phyloP scores from a whole-genome alignment of 768 basidiomycete genomes.

The Leccinum disarticulatum region DNA sequence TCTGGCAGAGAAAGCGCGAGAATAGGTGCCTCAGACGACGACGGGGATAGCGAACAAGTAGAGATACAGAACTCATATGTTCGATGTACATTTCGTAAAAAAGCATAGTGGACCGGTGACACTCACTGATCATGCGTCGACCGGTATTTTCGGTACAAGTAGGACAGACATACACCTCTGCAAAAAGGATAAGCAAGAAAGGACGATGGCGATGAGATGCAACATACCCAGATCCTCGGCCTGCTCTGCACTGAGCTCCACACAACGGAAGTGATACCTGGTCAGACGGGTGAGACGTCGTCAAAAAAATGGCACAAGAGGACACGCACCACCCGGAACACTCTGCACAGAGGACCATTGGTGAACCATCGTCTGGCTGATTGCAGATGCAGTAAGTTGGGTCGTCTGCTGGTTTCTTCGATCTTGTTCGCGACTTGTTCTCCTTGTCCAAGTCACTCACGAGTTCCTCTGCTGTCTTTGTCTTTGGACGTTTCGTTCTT shows the following conservation, averaged over 20 bases:
- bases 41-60: conserved; percentile 35
- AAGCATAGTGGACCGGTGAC: conserved; percentile 35
- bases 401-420: conserved; percentile 25
- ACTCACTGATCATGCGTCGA: conserved; percentile 77
- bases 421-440: conserved; percentile 27
- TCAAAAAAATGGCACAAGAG: not conserved
- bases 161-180: conserved; percentile 62
- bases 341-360: conserved; percentile 74
- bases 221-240: conserved; percentile 80
- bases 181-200: conserved; percentile 16
- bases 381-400: conserved; percentile 57
- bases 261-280: conserved; percentile 87
- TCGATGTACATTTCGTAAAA: conserved; percentile 35
- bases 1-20: conserved; percentile 34
- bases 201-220: conserved; percentile 1
- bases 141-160: conserved; percentile 61
- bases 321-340: conserved; percentile 68
- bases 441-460: conserved; percentile 33
- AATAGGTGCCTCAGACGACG: conserved; percentile 33
- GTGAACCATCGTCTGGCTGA: conserved; percentile 71
- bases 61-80: conserved; percentile 37
- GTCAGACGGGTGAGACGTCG: conserved; percentile 8
- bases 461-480: conserved; percentile 15
- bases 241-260: conserved; percentile 57
- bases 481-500: conserved; percentile 36